phyloP scores from a whole-genome alignment of 148 eudicot genomes.

The Limonium bicolor region DNA sequence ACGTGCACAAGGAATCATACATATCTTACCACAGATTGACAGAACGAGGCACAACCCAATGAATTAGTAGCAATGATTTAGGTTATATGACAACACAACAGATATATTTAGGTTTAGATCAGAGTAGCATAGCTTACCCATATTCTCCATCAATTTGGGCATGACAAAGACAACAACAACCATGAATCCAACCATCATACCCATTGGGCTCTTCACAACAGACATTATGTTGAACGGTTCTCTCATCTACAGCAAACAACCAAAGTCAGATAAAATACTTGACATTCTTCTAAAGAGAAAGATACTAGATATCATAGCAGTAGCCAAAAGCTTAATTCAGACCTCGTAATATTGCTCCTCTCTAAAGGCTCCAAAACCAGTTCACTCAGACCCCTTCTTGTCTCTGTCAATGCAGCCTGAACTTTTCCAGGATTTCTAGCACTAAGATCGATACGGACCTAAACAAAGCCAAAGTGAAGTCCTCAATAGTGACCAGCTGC shows the following conservation, averaged over 20 bases:
- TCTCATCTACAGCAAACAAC: conserved; percentile 49
- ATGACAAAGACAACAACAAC: conserved; percentile 50
- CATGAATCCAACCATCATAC: conserved; percentile 43
- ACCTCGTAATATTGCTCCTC: conserved; percentile 96
- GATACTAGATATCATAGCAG: not conserved
- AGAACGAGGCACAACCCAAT: too few species aligned
- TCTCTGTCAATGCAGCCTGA: conserved; percentile 96
- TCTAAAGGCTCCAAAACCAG: conserved; percentile 86
- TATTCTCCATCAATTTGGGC: conserved; percentile 27
- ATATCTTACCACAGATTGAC: too few species aligned
- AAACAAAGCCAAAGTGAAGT: conserved; percentile 5
- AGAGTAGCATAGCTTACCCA: conserved; percentile 77
- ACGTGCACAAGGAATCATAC: too few species aligned
- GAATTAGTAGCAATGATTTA: too few species aligned
- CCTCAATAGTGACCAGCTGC: too few species aligned
- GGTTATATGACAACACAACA: too few species aligned
- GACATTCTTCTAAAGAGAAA: too few species aligned
- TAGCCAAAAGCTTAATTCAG: not conserved
- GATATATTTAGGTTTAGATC: too few species aligned
- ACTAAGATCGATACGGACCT: conserved; percentile 95
- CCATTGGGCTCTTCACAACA: conserved; percentile 13
- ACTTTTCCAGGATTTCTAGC: conserved; percentile 96
- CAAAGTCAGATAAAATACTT: not conserved
- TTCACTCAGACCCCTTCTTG: conserved; percentile 69
- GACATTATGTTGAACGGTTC: conserved; percentile 75